Evolutionary conservation across 257 asterid genomes (phyloP).

Genomic region (Nicotiana sylvestris): DNA sequence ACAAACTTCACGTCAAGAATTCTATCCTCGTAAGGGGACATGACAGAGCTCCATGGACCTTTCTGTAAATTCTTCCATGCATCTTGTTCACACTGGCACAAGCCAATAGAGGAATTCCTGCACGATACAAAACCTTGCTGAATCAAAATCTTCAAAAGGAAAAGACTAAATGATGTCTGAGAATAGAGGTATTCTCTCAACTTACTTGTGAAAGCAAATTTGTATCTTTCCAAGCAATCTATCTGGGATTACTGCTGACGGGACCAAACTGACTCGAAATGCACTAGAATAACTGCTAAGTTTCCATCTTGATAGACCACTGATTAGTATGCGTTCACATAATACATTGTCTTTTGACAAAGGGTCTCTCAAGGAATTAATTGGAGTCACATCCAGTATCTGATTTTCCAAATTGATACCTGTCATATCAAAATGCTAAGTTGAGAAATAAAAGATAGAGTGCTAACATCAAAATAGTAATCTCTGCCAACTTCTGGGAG

Average conservation of each 20-base stretch:
- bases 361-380: conserved; percentile 29
- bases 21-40: conserved; percentile 68
- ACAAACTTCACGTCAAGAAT: conserved; percentile 71
- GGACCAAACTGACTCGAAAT: conserved; percentile 52
- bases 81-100: conserved; percentile 61
- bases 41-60: conserved; percentile 51
- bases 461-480: background rate
- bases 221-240: conserved; percentile 51
- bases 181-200: conserved; percentile 6
- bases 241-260: conserved; percentile 64
- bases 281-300: conserved; percentile 69
- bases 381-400: conserved; percentile 56
- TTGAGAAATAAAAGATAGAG: background rate
- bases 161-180: background rate
- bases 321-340: conserved; percentile 60
- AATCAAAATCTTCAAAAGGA: background rate
- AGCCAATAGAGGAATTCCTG: conserved; percentile 75
- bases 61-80: conserved; percentile 60
- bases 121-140: conserved; percentile 19
- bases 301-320: conserved; percentile 65
- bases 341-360: conserved; percentile 37
- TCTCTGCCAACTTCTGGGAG: background rate
- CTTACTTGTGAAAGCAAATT: conserved; percentile 75
- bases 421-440: conserved; percentile 19
- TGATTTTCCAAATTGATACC: conserved; percentile 48